Conservation (phyloP, 208 protist species). For the Borovskyia barvae region DNA sequence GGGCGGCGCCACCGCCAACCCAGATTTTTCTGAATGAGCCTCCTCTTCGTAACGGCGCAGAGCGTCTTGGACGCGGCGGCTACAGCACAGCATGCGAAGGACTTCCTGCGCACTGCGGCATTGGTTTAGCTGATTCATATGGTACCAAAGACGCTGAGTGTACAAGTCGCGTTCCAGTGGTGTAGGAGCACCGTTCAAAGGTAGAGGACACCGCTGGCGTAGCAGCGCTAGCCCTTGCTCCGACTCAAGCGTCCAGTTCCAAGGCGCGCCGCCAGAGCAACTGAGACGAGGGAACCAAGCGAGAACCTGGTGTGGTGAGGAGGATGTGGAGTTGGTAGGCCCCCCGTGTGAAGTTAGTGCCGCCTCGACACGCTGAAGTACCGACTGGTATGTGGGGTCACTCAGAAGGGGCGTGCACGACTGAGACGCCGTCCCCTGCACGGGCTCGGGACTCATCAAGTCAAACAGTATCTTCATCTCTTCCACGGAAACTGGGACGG, state of each 20-base stretch:
- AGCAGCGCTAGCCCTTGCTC: slow-evolving; percentile 43
- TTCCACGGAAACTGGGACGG: slow-evolving; percentile 32
- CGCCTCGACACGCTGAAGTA: slow-evolving; percentile 24
- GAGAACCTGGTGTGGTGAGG: background rate
- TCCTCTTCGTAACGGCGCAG: slow-evolving; percentile 3
- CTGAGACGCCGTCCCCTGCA: background rate
- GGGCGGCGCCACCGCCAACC: background rate
- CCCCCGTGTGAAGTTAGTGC: slow-evolving; percentile 1
- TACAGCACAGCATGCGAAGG: slow-evolving; percentile 49
- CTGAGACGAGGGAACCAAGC: slow-evolving; percentile 71
- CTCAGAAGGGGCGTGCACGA: slow-evolving; percentile 13
- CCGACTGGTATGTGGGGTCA: background rate
- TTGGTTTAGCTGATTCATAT: slow-evolving; percentile 70
- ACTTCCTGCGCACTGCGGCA: slow-evolving; percentile 50
- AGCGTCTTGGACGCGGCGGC: slow-evolving; percentile 36
- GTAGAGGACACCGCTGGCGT: slow-evolving; percentile 51
- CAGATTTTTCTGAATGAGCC: background rate
- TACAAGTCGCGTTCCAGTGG: slow-evolving; percentile 83
- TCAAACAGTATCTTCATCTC: slow-evolving; percentile 16
- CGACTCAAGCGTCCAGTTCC: slow-evolving; percentile 57
- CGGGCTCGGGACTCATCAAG: background rate
- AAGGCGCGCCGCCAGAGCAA: slow-evolving; percentile 76
- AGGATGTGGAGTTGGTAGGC: slow-evolving; percentile 5
- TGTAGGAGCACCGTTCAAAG: slow-evolving; percentile 70
- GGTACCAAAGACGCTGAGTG: slow-evolving; percentile 61